phyloP scores from a whole-genome alignment of 2,329 filamentous ascomycete species.

The Esteya vermicola region DNA sequence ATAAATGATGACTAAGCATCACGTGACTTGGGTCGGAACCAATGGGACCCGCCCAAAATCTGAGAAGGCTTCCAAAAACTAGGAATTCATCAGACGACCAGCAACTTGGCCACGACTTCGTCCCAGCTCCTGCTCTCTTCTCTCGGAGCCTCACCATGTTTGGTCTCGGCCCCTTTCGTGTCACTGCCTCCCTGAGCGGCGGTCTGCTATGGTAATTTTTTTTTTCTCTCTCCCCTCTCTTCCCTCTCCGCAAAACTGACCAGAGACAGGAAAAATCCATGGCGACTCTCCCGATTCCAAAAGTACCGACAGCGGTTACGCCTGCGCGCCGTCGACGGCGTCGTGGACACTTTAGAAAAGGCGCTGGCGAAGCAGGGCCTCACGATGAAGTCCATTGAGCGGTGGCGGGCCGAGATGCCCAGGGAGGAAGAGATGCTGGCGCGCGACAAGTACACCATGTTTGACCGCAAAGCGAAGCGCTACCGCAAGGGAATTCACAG shows the following conservation, averaged over 20 bases:
- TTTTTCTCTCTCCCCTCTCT: background rate
- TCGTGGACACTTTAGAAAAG: conserved; percentile 70
- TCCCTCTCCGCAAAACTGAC: conserved; percentile 1
- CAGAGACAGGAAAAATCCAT: conserved; percentile 69
- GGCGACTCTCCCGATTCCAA: conserved; percentile 83
- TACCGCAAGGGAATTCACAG: conserved; percentile 97
- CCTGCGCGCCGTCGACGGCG: conserved; percentile 69
- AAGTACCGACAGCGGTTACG: conserved; percentile 77
- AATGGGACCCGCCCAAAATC: too few relatives aligned
- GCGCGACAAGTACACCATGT: conserved; percentile 95
- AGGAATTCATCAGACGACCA: too few relatives aligned
- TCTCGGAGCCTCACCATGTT: conserved; percentile 74
- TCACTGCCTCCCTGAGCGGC: conserved; percentile 60
- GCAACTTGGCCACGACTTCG: too few relatives aligned
- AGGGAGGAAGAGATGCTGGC: conserved; percentile 90
- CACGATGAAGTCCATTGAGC: conserved; percentile 62
- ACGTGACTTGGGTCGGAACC: too few relatives aligned
- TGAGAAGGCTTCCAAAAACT: too few relatives aligned
- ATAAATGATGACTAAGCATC: too few relatives aligned
- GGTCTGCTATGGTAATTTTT: conserved; percentile 61
- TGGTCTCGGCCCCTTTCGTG: conserved; percentile 66
- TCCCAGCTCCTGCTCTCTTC: too few relatives aligned
- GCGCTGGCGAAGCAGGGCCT: conserved; percentile 63
- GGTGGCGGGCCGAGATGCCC: conserved; percentile 95
- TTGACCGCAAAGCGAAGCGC: conserved; percentile 87